Base-by-base conservation (phyloP, 305 asterid genomes). In the Andrographis paniculata region DNA sequence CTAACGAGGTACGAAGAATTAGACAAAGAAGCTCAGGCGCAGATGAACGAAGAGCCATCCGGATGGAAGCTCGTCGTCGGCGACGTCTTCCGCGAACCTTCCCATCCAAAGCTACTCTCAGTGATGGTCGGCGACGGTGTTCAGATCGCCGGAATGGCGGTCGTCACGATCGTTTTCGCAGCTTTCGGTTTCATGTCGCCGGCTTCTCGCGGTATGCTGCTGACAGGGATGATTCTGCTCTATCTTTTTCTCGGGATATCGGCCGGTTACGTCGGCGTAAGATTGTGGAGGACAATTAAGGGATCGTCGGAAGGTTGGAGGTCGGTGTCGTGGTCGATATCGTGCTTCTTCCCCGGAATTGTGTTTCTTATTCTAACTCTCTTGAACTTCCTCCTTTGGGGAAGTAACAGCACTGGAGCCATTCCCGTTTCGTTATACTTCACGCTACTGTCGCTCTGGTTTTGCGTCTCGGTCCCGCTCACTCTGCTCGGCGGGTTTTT, bases 61-160 rank as follows among this genome's bases (percentile, higher is more conserved):
- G 84, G 84, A 44, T 76, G 84, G 84, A 72, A 76, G 55, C 77
- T 76, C 17, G 84, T 76, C 20, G 84, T 72, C 36, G 80, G 80
- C 19, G 84, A 76, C 37, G 78, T 72, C 37, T 76, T 76, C 52
- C 56, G 84, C 55, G 84, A 69, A 64, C 84, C 84, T 30, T 58
- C 27, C 27, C 53, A 67, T 36, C 45, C 80, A 6, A 72, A 62
- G 45, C 42, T 76, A 53, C 67, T 76, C 0, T 72, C 75, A 31
- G 73, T 76, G 30, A 76, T 76, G 80, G 56, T 76, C 4, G 84
- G 73, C 38, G 75, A 76, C 42, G 84, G 84, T 28, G 71, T 73
- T 48, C 84, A 72, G 57, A 69, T 76, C 16, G 57, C 69, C 2
- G 84, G 80, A 48, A 76, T 76, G 84, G 64, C 73, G 14, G 66